phyloP scores from a whole-genome alignment of 352 stramenopile genomes.

The Paralagenidium karlingii region DNA sequence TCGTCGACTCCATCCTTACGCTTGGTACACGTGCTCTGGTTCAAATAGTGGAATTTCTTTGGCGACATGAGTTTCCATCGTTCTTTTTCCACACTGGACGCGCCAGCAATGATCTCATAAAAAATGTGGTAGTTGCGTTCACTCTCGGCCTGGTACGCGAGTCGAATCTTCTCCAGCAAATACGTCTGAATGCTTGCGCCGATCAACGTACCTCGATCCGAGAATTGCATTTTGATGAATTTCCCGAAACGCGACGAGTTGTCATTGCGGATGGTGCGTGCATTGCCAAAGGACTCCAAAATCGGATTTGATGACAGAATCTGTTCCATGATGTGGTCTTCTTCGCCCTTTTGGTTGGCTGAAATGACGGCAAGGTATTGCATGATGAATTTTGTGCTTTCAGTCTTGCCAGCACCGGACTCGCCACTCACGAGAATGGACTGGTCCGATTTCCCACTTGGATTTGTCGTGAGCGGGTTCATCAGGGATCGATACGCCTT shows the following conservation, averaged over 20 bases:
- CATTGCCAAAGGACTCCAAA: conserved; percentile 98
- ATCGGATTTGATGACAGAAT: conserved; percentile 97
- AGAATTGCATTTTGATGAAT: conserved; percentile 97
- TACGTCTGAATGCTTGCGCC: conserved; percentile 93
- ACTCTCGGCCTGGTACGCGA: conserved; percentile 86
- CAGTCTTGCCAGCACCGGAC: conserved; percentile 92
- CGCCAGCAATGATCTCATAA: conserved; percentile 86
- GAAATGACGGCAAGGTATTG: conserved; percentile 90
- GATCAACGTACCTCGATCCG: conserved; percentile 47
- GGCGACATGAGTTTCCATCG: conserved; percentile 41
- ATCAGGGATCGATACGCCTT: conserved; percentile 79
- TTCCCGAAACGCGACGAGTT: conserved; percentile 96
- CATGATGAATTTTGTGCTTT: conserved; percentile 95
- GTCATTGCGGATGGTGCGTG: conserved; percentile 94
- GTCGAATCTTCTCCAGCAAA: conserved; percentile 92
- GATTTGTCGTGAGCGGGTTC: conserved; percentile 24
- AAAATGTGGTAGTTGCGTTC: conserved; percentile 97
- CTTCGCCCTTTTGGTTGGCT: conserved; percentile 28
- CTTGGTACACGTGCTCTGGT: conserved; percentile 76
- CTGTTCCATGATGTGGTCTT: conserved; percentile 79
- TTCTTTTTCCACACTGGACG: conserved; percentile 38
- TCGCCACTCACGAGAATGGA: conserved; percentile 89
- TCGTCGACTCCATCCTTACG: conserved; percentile 86
- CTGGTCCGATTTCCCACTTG: conserved; percentile 57
- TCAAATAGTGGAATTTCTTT: conserved; percentile 83